Percentiles rank a stretch among this genome's conserved stretches.
Evolutionary conservation across 2,329 filamentous ascomycete genomes (phyloP).

Genomic region (Colletotrichum tanaceti): DNA sequence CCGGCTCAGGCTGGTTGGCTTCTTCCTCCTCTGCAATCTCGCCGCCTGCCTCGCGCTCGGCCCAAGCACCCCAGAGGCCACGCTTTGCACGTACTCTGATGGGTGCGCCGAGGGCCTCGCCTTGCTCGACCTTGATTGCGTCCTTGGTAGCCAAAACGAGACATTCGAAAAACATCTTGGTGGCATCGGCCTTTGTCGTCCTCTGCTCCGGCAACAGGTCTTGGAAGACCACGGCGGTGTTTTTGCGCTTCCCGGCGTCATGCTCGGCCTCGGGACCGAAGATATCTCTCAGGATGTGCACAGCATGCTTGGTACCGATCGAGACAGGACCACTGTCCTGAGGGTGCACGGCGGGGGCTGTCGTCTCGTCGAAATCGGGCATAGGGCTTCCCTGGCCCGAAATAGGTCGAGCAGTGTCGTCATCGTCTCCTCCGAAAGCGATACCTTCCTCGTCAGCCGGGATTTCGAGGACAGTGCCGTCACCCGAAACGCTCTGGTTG

Average conservation of each 20-base stretch:
- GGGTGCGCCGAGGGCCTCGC: constrained; percentile 77
- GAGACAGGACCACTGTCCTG: constrained; percentile 89
- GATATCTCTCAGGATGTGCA: constrained; percentile 90
- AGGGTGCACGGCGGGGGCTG: constrained; percentile 79
- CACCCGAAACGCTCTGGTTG: constrained; percentile 62
- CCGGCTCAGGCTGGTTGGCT: constrained; percentile 51
- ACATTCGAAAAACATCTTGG: constrained; percentile 99
- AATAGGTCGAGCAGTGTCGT: constrained; percentile 56
- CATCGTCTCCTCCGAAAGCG: constrained; percentile 57
- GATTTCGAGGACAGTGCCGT: constrained; percentile 74
- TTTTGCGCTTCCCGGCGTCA: constrained; percentile 78
- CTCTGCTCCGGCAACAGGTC: constrained; percentile 85
- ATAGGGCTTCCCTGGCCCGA: constrained; percentile 58
- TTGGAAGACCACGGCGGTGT: constrained; percentile 86
- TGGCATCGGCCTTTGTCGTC: constrained; percentile 89
- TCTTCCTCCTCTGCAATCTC: constrained; percentile 67
- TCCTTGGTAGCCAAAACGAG: constrained; percentile 97
- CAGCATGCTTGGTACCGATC: constrained; percentile 91
- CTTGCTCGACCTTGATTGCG: constrained; percentile 95
- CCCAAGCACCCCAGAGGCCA: constrained; percentile 97
- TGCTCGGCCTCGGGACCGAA: constrained; percentile 80
- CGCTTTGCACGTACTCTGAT: constrained; percentile 91
- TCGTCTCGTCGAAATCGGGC: constrained; percentile 83
- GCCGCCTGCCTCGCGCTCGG: constrained; percentile 78
- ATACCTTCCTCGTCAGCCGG: constrained; percentile 67